Base-by-base conservation (phyloP, 352 stramenopile species). In the Pythium chondricola region DNA sequence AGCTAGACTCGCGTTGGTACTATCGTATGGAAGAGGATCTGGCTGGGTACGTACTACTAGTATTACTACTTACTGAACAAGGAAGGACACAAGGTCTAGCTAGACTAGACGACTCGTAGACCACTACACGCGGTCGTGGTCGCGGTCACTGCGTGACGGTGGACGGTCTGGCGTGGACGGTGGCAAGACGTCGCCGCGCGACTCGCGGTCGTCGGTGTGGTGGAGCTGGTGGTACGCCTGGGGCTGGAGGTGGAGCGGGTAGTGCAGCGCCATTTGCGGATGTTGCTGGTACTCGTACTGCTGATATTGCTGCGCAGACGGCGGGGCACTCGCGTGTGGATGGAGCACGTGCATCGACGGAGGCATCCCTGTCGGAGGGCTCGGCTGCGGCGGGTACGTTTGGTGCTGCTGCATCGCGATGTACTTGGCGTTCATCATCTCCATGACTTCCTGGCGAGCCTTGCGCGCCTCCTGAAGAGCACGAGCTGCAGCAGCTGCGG, bases 351-450 rank as follows among this genome's bases (percentile, higher is more conserved):
- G 44, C 13, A 21, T 38, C 2, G 49, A 40, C 13, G 52, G 43
- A 17, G 52, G 20, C 29, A 54, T 32, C 59, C 45, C 13, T 54
- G 58, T 14, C 56, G 54, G 33, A 52, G 44, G 8, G 48, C 31
- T 18, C 56, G 43, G 46, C 16, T 57, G 52, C 26, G 59, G 52
- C 18, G 69, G 50, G 25, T 58, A 56, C 40, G 29, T 31, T n/a
- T 67, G 58, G 43, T 87, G 72, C 17, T 88, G 74, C 48, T 91
- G 79, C 48, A 88, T 84, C 24, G 65, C 73, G 41, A 77, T 84
- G 60, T 90, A 90, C 18, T 76, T 70, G 2, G 74, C 77, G 6
- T 77, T 76, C 42, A 81, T 80, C 81, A 92, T 85, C 40, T 93
- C 76, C 61, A 92, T 68, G 11, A 81, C 83, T 69, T 92, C 74